These are phyloP conservation scores for Kwoniella newhampshirensis DNA, from an alignment of 768 basidiomycete genomes.

Conservation along the genomic window DNA sequence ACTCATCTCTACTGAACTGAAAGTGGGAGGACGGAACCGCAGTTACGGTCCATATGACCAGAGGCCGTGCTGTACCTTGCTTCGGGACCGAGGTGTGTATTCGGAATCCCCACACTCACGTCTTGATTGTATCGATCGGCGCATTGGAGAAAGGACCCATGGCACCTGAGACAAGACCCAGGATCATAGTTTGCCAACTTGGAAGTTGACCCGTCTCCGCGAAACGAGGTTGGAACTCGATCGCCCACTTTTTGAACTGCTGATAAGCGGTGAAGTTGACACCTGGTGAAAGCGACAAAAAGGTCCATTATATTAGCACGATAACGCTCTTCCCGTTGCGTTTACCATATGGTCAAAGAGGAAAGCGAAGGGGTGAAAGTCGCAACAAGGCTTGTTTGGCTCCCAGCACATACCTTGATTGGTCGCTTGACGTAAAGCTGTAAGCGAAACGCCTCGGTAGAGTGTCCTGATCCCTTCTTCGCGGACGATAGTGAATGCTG, in stretches of 20 bases:
- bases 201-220: constrained; percentile 64
- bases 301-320: not conserved
- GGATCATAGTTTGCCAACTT: constrained; percentile 91
- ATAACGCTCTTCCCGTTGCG: not conserved
- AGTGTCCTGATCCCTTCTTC: constrained; percentile 84
- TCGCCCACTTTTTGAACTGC: constrained; percentile 83
- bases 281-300: constrained; percentile 56
- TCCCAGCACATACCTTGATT: constrained; percentile 71
- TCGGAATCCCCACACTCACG: constrained; percentile 56
- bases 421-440: constrained; percentile 92
- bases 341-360: too few species aligned
- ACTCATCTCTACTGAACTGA: too few species aligned
- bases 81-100: too few species aligned
- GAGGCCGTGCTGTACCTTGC: too few species aligned
- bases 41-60: not conserved
- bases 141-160: constrained; percentile 99
- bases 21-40: too few species aligned
- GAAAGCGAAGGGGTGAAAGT: too few species aligned
- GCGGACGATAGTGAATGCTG: constrained; percentile 86
- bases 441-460: constrained; percentile 89
- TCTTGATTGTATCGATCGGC: constrained; percentile 74
- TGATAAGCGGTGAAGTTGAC: constrained; percentile 99
- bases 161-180: constrained; percentile 92
- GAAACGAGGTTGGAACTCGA: constrained; percentile 73
- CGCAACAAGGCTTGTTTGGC: not conserved